Evolutionary conservation across 2,329 filamentous ascomycete genomes (phyloP), one percentile per base, ranked within the genome.

Genomic region (Colletotrichum limetticola): DNA sequence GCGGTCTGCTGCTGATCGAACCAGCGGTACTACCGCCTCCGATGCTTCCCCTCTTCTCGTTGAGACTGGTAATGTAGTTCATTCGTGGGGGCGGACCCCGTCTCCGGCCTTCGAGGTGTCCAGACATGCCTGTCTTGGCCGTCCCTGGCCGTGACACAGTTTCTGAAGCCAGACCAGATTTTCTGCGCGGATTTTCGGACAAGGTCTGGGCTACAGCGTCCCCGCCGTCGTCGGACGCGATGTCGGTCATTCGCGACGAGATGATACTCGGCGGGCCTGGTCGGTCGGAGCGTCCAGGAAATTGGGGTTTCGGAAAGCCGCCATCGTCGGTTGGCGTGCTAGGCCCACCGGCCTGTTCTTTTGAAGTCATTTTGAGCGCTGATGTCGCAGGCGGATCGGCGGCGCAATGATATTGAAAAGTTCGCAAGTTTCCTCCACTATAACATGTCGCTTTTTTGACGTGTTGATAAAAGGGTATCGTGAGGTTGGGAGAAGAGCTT

Each of bases 181-280:
- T 75, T 22, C 71, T 65, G 26, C 55, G 63, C 24, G 68, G 66
- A 59, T 66, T 73, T 19, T 61, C 72, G 24, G 78, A n/a, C 74
- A 83, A 80, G 69, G 81, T 83, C 72, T 80, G 76, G 56, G 79
- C 76, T 42, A 84, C 83, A 52, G 78, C 78, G 19, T 86, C 84
- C 56, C 83, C 85, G 24, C 87, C 89, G 76, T 91, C 88, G 66
- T 91, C 88, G 24, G 87, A 90, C 30, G 84, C 86, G 72, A 91
- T 89, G 74, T 91, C 90, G 37, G 92, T 94, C 88, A 94, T 92
- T 74, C 91, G 90, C 71, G 92, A 93, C 32, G 92, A 94, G 66
- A 94, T 92, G 71, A 93, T 87, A 75, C 91, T 93, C 59, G 90
- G 86, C 26, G 89, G 87, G 37, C 89, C 87, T 71, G 85, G 80